Base-by-base conservation (phyloP, 306 rosid genomes). In the Pterocarpus macrocarpus region DNA sequence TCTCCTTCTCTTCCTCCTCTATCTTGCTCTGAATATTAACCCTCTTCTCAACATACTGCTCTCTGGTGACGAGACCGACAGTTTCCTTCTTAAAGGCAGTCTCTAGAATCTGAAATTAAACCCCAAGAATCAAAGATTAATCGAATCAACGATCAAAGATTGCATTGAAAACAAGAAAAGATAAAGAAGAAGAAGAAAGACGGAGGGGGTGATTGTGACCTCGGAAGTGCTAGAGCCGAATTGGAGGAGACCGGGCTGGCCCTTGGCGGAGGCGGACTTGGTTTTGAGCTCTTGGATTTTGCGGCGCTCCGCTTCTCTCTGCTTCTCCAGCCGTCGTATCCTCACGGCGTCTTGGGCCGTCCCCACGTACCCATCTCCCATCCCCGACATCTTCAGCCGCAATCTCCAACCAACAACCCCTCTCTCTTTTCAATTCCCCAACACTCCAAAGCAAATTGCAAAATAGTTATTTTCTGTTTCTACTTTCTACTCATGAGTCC, bases 361-460 rank as follows among this genome's bases (percentile, higher is more conserved):
- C 85, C 99, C 99, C 81, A 95, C 99, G 80, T 95, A 95, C 69
- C 99, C 99, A 38, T 95, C 99, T 71, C 99, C 99, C 99, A 95
- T 95, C n/a, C 99, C 99, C 87, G 97, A 91, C 97, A 95, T 92
- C 43, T 79, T 22, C 28, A 53, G n/a, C 30, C 12, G 57, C 7
- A 15, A 49, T 22, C 63, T 7, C 32, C 5, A 17, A 36, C 38
- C 53, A 64, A 53, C 72, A 35, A 13, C 32, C 34, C 7, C 28
- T 22, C 28, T 22, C 28, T 22, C 28, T 22, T 22, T 22, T 22
- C 28, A 22, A 22, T 22, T 22, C 28, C 28, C 28, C 28, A 22
- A 22, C 28, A 22, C 28, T 22, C 28, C 28, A 22, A 22, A 22
- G 28, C 28, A 22, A 22, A 22, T 22, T 22, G 28, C 28, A 22